Evolutionary conservation across 2,329 filamentous ascomycete species (phyloP), one percentile per base, ranked within the genome.

Genomic region (Stylonectria norvegica): DNA sequence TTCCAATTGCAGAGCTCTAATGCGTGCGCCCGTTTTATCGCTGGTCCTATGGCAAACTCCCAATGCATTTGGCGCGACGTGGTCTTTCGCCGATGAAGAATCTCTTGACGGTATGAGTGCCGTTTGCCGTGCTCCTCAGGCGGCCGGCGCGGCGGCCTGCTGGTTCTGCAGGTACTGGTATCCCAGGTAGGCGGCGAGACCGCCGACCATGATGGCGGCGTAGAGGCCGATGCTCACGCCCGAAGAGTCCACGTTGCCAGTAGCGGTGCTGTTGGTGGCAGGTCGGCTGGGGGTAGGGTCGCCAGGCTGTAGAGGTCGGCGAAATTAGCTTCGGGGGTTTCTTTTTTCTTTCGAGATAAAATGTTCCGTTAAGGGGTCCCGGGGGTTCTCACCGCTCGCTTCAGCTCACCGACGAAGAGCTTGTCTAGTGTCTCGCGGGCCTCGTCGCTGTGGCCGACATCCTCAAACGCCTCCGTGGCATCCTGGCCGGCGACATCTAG

Each of bases 391-490:
- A 94, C 88, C 75, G 79, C 65, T 67, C 88, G 80, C 82, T 95
- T 94, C 66, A 96, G 69, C 25, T 64, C 75, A 52, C 88, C 90
- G 53, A 93, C 77, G 37, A 82, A 69, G 52, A 95, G 73, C 60
- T 81, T 79, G 20, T 85, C 82, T 42, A 98, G 82, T 55, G 95
- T 91, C 75, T 97, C 91, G 55, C 93, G 85, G 55, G 93, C 93
- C 77, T 98, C 93, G 69, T 98, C 93, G 60, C 87, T 94, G 85
- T 98, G 93, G 63, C 93, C 93, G 61, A 98, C 93, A 70, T 98
- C 93, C 75, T 98, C 93, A 66, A 98, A 98, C 48, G 93, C 91
- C 73, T 97, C 93, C 58, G 91, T 95, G 60, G 87, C 86, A 69
- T 98, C 93, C 73, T 95, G 90, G 56, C 93, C 93, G 61, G 78